Percentiles rank a stretch among this genome's conserved stretches.
These are phyloP conservation scores for Cenchrus fungigraminus DNA, from an alignment of 176 grass and related monocot genomes.

Conservation along the genomic window DNA sequence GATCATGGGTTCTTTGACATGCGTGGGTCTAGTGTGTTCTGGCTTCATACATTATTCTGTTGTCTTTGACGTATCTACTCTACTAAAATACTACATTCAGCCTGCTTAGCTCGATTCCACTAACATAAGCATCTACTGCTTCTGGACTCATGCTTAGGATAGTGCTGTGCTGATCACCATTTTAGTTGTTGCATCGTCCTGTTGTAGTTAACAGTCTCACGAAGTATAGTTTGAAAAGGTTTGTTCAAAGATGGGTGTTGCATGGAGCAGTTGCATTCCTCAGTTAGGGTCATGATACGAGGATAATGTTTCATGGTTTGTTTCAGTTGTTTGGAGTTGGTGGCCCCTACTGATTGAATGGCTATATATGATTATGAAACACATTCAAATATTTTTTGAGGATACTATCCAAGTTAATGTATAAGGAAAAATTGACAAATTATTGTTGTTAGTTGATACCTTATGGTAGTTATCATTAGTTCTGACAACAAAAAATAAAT, in stretches of 20 bases:
- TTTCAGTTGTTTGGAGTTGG: constrained; percentile 10
- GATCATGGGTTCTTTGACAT: background rate
- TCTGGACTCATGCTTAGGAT: background rate
- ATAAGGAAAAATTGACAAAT: background rate
- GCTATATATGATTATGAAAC: background rate
- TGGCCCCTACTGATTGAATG: background rate
- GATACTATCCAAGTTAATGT: background rate
- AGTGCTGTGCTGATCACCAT: background rate
- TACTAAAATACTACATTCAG: background rate
- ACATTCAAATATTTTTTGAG: background rate
- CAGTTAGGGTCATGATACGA: background rate
- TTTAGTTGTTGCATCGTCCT: background rate
- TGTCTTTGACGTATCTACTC: constrained; percentile 7
- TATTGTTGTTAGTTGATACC: background rate
- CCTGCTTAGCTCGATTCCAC: background rate
- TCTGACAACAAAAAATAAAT: constrained; percentile 25
- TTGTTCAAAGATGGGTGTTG: background rate
- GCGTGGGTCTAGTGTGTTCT: too few relatives aligned
- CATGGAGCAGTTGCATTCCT: background rate
- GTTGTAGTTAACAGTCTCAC: background rate
- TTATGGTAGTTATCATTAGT: background rate
- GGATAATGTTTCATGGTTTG: background rate
- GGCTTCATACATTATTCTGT: background rate
- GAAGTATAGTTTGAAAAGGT: background rate
- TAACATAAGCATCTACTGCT: background rate